These are phyloP conservation scores for Candida railenensis DNA, from an alignment of 805 yeast species.

Conservation along the genomic window DNA sequence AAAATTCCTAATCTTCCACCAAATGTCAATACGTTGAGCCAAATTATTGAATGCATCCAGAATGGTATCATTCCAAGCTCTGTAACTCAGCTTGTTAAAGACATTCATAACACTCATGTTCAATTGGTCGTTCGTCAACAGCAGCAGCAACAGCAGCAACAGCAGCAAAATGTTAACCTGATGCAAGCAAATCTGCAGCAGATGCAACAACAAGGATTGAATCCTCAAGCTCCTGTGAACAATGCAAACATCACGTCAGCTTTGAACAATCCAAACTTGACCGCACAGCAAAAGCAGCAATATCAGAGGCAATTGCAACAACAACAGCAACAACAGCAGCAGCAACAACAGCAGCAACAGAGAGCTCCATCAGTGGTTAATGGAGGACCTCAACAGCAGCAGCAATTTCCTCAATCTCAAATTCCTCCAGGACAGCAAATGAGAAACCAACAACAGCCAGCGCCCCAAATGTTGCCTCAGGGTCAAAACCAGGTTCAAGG, in stretches of 20 bases:
- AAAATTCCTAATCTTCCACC: conserved; percentile 78
- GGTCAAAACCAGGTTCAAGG: conserved; percentile 22
- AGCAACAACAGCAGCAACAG: conserved; percentile 20
- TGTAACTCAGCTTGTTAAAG: conserved; percentile 58
- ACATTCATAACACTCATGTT: conserved; percentile 65
- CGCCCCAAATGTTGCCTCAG: conserved; percentile 23
- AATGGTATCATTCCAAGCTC: conserved; percentile 58
- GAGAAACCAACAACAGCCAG: conserved; percentile 29
- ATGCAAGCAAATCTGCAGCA: conserved; percentile 12
- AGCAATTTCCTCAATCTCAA: conserved; percentile 8
- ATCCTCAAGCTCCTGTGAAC: conserved; percentile 5
- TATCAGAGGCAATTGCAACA: conserved; percentile 37
- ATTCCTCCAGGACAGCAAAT: conserved; percentile 16
- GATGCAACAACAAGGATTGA: conserved; percentile 10
- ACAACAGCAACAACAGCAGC: conserved; percentile 18
- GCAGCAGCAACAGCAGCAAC: conserved; percentile 39
- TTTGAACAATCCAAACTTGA: conserved; percentile 23
- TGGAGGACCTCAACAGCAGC: conserved; percentile 18
- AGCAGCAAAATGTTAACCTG: conserved; percentile 14
- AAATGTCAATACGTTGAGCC: conserved; percentile 78
- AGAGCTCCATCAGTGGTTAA: conserved; percentile 19
- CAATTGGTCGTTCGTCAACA: conserved; percentile 54
- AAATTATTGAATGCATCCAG: conserved; percentile 62
- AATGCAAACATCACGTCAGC: neutral
- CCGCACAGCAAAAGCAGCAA: conserved; percentile 39